Conservation (phyloP, 495 filamentous ascomycete genomes). For the Hypoxylon rickii region DNA sequence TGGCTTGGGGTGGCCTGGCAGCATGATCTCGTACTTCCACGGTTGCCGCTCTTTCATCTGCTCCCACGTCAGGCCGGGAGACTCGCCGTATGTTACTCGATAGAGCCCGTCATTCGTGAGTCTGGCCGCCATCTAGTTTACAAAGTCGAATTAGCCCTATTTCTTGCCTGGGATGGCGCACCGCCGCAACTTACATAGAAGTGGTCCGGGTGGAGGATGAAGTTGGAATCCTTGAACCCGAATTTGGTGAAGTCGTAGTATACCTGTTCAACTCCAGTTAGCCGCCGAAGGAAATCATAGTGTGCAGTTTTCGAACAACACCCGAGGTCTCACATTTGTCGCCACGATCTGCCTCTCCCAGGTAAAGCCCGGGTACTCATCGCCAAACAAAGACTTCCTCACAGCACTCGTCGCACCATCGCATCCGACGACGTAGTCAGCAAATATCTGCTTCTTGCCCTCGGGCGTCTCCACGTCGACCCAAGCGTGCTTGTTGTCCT, state of each 20-base stretch:
- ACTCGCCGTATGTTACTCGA: constrained; percentile 64
- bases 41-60: constrained; percentile 59
- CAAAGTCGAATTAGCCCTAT: neutral
- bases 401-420: constrained; percentile 63
- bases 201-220: constrained; percentile 62
- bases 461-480: constrained; percentile 54
- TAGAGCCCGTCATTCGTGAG: constrained; percentile 63
- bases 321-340: constrained; percentile 56
- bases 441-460: constrained; percentile 47
- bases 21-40: constrained; percentile 56
- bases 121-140: constrained; percentile 57
- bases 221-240: constrained; percentile 60
- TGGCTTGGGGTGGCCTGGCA: constrained; percentile 63
- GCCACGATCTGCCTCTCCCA: constrained; percentile 64
- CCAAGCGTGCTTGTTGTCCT: constrained; percentile 55
- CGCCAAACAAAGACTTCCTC: constrained; percentile 59
- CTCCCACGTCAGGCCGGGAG: constrained; percentile 53
- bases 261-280: constrained; percentile 40
- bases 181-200: constrained; percentile 46
- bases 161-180: neutral
- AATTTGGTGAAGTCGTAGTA: constrained; percentile 61
- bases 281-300: no score
- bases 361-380: constrained; percentile 64
- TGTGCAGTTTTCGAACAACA: no score
- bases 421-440: constrained; percentile 62